A percentile compares a stretch with the other conserved stretches of the same genome.
phyloP scores from a whole-genome alignment of 768 basidiomycete genomes.

The Coprinellus micaceus region DNA sequence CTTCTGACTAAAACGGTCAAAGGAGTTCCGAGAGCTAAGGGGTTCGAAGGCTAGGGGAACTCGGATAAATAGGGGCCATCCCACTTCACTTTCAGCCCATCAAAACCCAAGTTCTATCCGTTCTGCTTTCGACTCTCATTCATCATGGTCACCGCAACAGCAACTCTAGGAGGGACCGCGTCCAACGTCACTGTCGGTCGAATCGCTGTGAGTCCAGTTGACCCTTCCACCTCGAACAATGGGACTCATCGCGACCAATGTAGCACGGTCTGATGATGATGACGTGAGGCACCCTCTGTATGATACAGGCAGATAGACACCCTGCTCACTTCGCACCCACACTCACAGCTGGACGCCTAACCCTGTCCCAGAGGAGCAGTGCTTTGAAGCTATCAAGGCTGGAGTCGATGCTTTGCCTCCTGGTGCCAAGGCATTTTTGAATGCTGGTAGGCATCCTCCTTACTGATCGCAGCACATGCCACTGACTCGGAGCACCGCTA shows the following conservation, averaged over 20 bases:
- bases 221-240: neutral
- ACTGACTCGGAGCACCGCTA: neutral
- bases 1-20: no score
- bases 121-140: no score
- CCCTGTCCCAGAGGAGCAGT: conserved; percentile 51
- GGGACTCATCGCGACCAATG: no score
- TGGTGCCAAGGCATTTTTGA: conserved; percentile 47
- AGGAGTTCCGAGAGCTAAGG: no score
- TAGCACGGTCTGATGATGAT: conserved; percentile 21
- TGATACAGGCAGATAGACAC: neutral
- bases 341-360: conserved; percentile 35
- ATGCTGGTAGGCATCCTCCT: conserved; percentile 21
- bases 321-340: neutral
- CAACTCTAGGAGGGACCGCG: conserved; percentile 6
- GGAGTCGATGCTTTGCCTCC: conserved; percentile 40
- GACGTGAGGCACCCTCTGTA: conserved; percentile 5
- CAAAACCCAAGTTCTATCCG: no score
- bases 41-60: no score
- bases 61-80: no score
- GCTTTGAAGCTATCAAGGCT: conserved; percentile 60
- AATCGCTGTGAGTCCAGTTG: conserved; percentile 2
- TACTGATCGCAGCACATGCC: neutral
- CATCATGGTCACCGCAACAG: neutral
- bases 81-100: no score
- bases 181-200: neutral